Base-by-base conservation (phyloP, 1,284 basidiomycete species). In the Sanghuangporus baumii region DNA sequence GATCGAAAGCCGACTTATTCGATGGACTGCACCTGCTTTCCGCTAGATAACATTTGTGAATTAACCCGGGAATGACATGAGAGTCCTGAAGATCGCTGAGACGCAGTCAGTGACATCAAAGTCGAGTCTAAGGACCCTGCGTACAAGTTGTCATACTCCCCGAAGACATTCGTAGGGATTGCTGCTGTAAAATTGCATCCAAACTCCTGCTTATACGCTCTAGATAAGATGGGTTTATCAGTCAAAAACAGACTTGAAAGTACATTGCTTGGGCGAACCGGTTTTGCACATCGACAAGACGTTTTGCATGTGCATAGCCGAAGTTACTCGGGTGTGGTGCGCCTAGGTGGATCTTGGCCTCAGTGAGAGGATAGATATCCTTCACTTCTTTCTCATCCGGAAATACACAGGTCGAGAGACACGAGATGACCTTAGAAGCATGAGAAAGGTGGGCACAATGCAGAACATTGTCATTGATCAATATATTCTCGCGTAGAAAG, bases 211-310 rank as follows among this genome's bases (percentile, higher is more conserved):
- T 93, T 88, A 80, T 96, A 96, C 0, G 93, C 93, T 66, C 92
- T 93, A 66, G 6, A 59, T 12, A 9, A 11, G 34, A n/a, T 5
- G 20, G 1, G 31, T 12, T 40, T n/a, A 18, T 54, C n/a, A 31
- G 38, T 7, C 23, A 26, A 11, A 4, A 37, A 34, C 16, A 61
- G 37, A 31, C 38, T 38, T 38, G 37, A 40, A 20, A 34, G 38
- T 23, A 2, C 31, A 37, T 31, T 31, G 40, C 34, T 7, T n/a
- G 43, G 20, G 71, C 87, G 61, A 66, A 94, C 93, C 89, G 92
- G 71, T 96, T 96, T 72, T 94, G 91, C 1, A 95, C 86, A 72
- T 96, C 94, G 2, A 96, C 92, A 79, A 96, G 82, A n/a, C 94
- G 82, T 76, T 96, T 96, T 40, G 92, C 93, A 69, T 96, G 89